Base-by-base conservation (phyloP, 371 early-diverging fungal species). In the Chytridium lagenaria region DNA sequence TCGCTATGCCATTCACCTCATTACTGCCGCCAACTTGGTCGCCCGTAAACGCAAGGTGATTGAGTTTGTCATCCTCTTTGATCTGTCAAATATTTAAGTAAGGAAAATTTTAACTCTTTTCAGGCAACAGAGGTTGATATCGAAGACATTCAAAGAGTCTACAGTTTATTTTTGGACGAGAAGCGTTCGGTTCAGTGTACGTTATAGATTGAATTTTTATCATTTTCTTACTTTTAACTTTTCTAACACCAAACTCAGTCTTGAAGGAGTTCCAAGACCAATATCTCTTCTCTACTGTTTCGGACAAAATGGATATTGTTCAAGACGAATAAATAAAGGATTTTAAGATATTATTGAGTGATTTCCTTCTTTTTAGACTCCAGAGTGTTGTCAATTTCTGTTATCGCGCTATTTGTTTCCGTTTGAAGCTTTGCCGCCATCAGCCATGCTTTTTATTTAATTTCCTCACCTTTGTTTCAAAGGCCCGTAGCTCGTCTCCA, bases 1-100 rank as follows among this genome's bases (percentile, higher is more conserved):
- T 76, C 90, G 99, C 64, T 99, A 99, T 77, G 89, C 98, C 0
- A 97, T 99, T 71, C 98, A 99, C 78, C 80, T 99, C 34, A 97
- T 99, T 74, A 95, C 98, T 30, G 93, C 96, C 15, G 90, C 96
- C 16, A 87, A 93, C 70, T 81, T 98, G 63, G 92, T 96, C 36
- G 92, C 98, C 39, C 84, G 89, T 75, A 97, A 94, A 86, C 86
- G 97, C 78, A 95, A 96, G 87, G 90, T 89, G 74, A 7, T 44
- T 44, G 44, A 7, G n/a, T n/a, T n/a, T n/a, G n/a, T n/a, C n/a
- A n/a, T n/a, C n/a, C n/a, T n/a, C n/a, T n/a, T n/a, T n/a, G n/a
- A n/a, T n/a, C n/a, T n/a, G n/a, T n/a, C n/a, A n/a, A n/a, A n/a
- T n/a, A n/a, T n/a, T n/a, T n/a, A n/a, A n/a, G n/a, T n/a, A n/a